A percentile compares a stretch with the other conserved stretches of the same genome.
Conservation (phyloP, 495 filamentous ascomycete species). For the Penicillium verhagenii region DNA sequence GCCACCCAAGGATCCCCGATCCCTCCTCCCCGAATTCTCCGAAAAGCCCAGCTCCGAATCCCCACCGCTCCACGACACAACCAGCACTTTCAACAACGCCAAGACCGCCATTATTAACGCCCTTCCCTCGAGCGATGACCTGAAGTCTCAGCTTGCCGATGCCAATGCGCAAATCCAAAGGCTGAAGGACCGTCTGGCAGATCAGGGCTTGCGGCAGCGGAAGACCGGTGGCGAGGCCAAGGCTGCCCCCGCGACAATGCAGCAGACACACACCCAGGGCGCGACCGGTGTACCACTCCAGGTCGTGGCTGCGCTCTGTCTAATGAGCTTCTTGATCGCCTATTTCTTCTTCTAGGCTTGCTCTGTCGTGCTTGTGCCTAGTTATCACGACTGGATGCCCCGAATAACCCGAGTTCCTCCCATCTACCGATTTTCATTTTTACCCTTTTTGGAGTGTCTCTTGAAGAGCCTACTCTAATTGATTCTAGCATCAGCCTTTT, state of each 20-base stretch:
- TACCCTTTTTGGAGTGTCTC: conserved; percentile 17
- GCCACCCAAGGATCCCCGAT: conserved; percentile 37
- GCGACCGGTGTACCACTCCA: conserved; percentile 83
- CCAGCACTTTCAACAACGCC: conserved; percentile 18
- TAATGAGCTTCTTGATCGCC: conserved; percentile 87
- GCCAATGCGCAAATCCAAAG: conserved; percentile 71
- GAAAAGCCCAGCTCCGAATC: conserved; percentile 43
- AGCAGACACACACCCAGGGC: conserved; percentile 47
- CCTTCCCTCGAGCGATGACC: conserved; percentile 57
- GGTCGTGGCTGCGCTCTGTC: conserved; percentile 76
- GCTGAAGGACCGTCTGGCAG: conserved; percentile 67
- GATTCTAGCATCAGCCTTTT: conserved; percentile 30
- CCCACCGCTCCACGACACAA: conserved; percentile 28
- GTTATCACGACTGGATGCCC: conserved; percentile 28
- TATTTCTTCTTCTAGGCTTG: conserved; percentile 84
- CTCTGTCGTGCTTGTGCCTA: conserved; percentile 18
- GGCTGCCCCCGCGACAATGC: conserved; percentile 37
- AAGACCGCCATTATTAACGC: conserved; percentile 45
- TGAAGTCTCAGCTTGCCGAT: conserved; percentile 70
- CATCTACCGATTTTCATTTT: neutral
- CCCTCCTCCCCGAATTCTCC: conserved; percentile 41
- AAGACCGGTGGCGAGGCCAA: conserved; percentile 49
- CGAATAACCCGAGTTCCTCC: conserved; percentile 10
- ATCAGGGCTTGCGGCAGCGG: conserved; percentile 69
- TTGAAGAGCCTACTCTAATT: conserved; percentile 28